Evolutionary conservation across 768 basidiomycete species (phyloP), one percentile per base, ranked within the genome.

Genomic region (Melanogaster broomeanus): DNA sequence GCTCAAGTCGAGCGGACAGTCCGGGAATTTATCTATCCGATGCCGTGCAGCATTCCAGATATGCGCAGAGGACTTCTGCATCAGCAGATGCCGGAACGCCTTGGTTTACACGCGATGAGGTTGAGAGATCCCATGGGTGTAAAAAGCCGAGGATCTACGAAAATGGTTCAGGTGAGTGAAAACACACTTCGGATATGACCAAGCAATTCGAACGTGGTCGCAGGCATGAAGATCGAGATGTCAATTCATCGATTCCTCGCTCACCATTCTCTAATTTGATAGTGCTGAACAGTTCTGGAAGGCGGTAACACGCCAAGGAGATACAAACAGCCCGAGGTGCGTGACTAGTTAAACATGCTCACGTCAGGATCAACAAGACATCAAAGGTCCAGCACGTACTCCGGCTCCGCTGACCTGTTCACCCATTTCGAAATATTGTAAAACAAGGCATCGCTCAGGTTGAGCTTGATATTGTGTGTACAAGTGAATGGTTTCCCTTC

Each of bases 251-350:
- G 4, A 65, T 52, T 49, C 60, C 42, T 44, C 42, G 45, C 60
- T 40, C 35, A 46, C 49, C 56, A 43, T 25, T 39, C 38, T 55
- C 48, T n/a, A 42, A 45, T 42, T 53, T 55, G 51, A 54, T 34
- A 44, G 42, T 50, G 61, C 53, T 24, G 40, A 48, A 55, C 19
- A 67, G 16, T 12, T 64, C 66, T 7, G 58, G 52, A 37, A 66
- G 66, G 28, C 61, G 65, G 65, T 77, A 82, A 44, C 77, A 80
- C 5, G 66, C 74, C 25, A 83, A 58, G 3, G 77, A 77, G 22
- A 80, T 53, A 46, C 79, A 82, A 21, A 76, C 59, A 34, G 72
- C 73, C 15, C 60, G 49, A 27, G 61, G 42, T 21, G 77, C 45
- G 37, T 73, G 62, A 21, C 77, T 77, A 39, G 8, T 6, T 9